Evolutionary conservation across 805 yeast species (phyloP).

Genomic region (Candida peoriensis): DNA sequence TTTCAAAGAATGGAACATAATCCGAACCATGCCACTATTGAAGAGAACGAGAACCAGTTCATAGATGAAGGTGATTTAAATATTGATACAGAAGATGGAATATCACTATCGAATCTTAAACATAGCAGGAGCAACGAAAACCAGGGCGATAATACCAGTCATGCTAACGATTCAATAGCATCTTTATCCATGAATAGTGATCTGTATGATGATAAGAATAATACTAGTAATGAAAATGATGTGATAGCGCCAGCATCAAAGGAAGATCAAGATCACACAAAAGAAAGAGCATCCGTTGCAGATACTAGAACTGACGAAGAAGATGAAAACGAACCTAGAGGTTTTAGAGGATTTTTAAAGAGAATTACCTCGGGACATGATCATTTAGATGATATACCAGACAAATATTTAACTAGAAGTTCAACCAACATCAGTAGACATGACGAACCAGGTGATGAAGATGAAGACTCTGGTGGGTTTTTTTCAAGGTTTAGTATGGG

Average conservation of each 20-base stretch:
- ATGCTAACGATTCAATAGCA: constrained; percentile 3
- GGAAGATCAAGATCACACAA: too few relatives aligned
- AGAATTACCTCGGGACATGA: constrained; percentile 18
- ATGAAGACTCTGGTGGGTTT: constrained; percentile 20
- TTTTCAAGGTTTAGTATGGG: constrained; percentile 26
- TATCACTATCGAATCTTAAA: constrained; percentile 18
- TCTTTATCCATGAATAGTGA: neutral
- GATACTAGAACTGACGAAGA: constrained; percentile 1
- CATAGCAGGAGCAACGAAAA: constrained; percentile 19
- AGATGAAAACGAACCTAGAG: constrained; percentile 8
- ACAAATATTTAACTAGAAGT: constrained; percentile 2
- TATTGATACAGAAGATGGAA: constrained; percentile 1
- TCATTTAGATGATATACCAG: constrained; percentile 12
- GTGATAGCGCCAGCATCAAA: too few relatives aligned
- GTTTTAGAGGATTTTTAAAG: constrained; percentile 16
- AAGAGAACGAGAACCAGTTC: too few relatives aligned
- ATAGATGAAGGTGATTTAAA: neutral
- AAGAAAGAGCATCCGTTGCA: neutral
- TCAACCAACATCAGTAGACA: constrained; percentile 6
- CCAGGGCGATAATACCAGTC: constrained; percentile 1
- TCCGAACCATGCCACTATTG: too few relatives aligned
- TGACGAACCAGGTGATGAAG: constrained; percentile 14
- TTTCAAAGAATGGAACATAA: constrained; percentile 22
- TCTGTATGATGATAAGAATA: neutral
- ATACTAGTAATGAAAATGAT: constrained; percentile 1